Base-by-base conservation (phyloP, 2,329 filamentous ascomycete genomes). In the Diplodia corticola region DNA sequence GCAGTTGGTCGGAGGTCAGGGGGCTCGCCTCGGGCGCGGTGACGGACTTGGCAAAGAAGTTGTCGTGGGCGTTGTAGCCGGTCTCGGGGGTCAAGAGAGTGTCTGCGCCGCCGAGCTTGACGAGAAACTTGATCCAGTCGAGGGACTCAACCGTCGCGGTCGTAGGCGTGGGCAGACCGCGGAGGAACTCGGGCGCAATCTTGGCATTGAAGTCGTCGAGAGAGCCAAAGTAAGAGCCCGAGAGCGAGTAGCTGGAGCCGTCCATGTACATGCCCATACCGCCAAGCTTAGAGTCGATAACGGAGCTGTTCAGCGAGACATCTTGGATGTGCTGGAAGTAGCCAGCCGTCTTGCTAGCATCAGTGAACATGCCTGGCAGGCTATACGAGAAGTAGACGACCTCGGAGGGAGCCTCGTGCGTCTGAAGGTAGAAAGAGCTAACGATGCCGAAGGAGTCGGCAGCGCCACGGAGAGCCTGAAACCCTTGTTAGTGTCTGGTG, bases 261-360 rank as follows among this genome's bases (percentile, higher is more conserved):
- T 82, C 78, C 33, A 80, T 71, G 68, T 81, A 79, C 51, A 80
- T 74, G 9, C 79, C 79, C 49, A 80, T 78, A 0, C 77, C 77
- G 0, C 77, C 77, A 28, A 80, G 72, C 46, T 79, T 77, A 63
- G 75, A 71, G 60, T 80, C 80, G 9, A 82, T 71, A 1, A 80
- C 72, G 2, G 79, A 73, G 4, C 75, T 74, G 54, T 79, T 80
- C 30, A 74, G 74, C 20, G 76, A 76, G 44, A 79, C 78, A 9
- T 77, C 71, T 69, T 82, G 80, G 22, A 82, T 71, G 69, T 78
- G 75, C 10, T 77, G 69, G 70, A 81, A 80, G 4, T 74, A 73
- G 51, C 74, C 71, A n/a, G 73, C 74, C 67, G 76, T 77, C n/a
- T 69, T 72, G 15, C 69, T 64, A 69, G 77, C 73, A 46, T 69